Percentiles rank a stretch among this genome's conserved stretches.
phyloP scores from a whole-genome alignment of 257 asterid species.

The Solanum lignicaule region DNA sequence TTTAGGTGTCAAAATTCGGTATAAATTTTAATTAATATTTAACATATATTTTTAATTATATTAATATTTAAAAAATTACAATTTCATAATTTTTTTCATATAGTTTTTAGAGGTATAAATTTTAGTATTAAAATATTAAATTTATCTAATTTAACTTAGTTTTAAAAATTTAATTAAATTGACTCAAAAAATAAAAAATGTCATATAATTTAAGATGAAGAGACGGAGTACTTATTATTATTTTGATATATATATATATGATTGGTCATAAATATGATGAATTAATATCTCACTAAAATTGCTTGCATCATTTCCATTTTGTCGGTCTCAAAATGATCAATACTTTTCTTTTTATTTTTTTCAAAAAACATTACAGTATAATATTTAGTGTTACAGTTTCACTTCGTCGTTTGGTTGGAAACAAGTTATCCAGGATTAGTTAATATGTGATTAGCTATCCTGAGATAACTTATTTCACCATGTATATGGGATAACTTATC shows the following conservation, averaged over 20 bases:
- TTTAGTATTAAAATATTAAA: too few species aligned
- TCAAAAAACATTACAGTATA: neutral
- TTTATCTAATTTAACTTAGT: too few species aligned
- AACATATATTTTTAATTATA: too few species aligned
- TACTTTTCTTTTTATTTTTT: neutral
- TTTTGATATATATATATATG: neutral
- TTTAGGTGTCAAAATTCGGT: neutral
- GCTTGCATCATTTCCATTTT: neutral
- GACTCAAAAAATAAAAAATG: neutral
- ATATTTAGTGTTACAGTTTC: neutral
- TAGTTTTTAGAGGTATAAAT: neutral
- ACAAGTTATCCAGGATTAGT: too few species aligned
- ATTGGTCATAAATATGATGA: neutral
- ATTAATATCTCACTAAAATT: neutral
- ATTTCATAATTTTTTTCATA: neutral
- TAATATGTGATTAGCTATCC: accelerated
- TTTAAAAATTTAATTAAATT: neutral
- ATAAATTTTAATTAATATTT: too few species aligned
- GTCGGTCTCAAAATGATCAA: neutral
- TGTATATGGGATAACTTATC: too few species aligned
- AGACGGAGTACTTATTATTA: neutral
- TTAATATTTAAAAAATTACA: neutral
- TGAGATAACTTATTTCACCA: too few species aligned
- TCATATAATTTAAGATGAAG: neutral
- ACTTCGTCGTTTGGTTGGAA: neutral